These are phyloP conservation scores for Fusarium continuum DNA, from an alignment of 2,329 filamentous ascomycete species.

Conservation along the genomic window DNA sequence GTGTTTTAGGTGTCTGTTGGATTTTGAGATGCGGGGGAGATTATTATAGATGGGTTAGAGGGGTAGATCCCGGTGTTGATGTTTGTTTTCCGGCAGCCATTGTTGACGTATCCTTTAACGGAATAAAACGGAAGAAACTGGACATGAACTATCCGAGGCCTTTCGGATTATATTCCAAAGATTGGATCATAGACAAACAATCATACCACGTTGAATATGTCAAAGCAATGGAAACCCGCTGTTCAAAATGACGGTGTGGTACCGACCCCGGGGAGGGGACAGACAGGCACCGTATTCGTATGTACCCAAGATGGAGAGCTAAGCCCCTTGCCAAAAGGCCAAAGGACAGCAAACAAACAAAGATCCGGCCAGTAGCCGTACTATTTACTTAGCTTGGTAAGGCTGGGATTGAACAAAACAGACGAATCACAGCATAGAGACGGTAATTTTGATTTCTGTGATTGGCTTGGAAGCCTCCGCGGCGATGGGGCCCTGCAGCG, in stretches of 20 bases:
- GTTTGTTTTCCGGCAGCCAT: not conserved
- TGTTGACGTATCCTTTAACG: not conserved
- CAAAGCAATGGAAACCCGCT: not conserved
- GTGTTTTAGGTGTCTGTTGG: slow-evolving; percentile 25
- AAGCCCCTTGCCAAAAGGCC: not conserved
- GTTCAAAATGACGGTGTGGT: slow-evolving; percentile 38
- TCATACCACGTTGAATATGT: slow-evolving; percentile 4
- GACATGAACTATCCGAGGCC: not conserved
- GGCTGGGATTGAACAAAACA: slow-evolving; percentile 1
- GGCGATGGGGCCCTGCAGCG: not conserved
- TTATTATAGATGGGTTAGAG: slow-evolving; percentile 1
- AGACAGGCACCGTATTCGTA: slow-evolving; percentile 39
- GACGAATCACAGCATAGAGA: slow-evolving; percentile 40
- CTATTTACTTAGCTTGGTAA: slow-evolving; percentile 19
- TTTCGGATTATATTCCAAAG: not conserved
- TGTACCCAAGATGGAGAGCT: slow-evolving; percentile 9
- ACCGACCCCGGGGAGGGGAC: not conserved
- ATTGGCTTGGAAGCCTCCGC: slow-evolving; percentile 40
- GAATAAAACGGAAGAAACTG: not conserved
- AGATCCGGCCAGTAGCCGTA: slow-evolving; percentile 1
- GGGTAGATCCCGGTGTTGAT: slow-evolving; percentile 16
- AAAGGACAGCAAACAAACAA: slow-evolving; percentile 9
- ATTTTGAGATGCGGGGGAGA: slow-evolving; percentile 26
- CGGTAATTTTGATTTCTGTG: slow-evolving; percentile 43
- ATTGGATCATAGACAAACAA: not conserved